Percentiles rank a stretch among this genome's conserved stretches.
Evolutionary conservation across 306 rosid genomes (phyloP).

Genomic region (Glycine latifolia): DNA sequence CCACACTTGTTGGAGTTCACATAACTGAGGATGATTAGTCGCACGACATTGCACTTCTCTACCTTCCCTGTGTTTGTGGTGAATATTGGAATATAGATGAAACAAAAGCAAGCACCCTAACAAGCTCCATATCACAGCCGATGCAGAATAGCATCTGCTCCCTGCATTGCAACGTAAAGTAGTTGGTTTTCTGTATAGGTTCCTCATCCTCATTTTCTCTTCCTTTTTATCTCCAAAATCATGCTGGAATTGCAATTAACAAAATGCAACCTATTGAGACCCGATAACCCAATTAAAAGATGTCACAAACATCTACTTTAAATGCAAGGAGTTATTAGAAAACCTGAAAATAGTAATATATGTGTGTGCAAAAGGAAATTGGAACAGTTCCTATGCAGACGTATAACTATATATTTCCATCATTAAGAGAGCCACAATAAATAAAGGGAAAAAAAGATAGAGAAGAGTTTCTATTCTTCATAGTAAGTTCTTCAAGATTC

Average conservation of each 20-base stretch:
- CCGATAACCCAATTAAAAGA: slow-evolving; percentile 55
- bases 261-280: slow-evolving; percentile 68
- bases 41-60: slow-evolving; percentile 49
- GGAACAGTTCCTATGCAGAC: neutral
- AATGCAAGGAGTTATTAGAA: neutral
- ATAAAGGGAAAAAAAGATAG: neutral
- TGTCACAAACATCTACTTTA: slow-evolving; percentile 44
- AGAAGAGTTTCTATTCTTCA: neutral
- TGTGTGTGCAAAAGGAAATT: neutral
- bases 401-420: neutral
- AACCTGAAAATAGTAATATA: neutral
- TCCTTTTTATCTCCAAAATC: slow-evolving; percentile 64
- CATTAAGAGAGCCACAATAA: neutral
- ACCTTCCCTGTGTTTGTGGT: slow-evolving; percentile 51
- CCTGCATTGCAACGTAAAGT: slow-evolving; percentile 83
- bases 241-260: slow-evolving; percentile 75
- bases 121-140: slow-evolving; percentile 72
- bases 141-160: slow-evolving; percentile 70
- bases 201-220: slow-evolving; percentile 78
- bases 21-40: slow-evolving; percentile 62
- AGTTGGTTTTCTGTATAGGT: slow-evolving; percentile 81
- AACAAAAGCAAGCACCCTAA: slow-evolving; percentile 74
- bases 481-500: neutral
- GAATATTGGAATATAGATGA: slow-evolving; percentile 59
- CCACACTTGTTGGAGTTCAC: slow-evolving; percentile 76